Evolutionary conservation across 169 alveolate genomes (phyloP), one percentile per base, ranked within the genome.

Genomic region (Eimeria acervulina): DNA sequence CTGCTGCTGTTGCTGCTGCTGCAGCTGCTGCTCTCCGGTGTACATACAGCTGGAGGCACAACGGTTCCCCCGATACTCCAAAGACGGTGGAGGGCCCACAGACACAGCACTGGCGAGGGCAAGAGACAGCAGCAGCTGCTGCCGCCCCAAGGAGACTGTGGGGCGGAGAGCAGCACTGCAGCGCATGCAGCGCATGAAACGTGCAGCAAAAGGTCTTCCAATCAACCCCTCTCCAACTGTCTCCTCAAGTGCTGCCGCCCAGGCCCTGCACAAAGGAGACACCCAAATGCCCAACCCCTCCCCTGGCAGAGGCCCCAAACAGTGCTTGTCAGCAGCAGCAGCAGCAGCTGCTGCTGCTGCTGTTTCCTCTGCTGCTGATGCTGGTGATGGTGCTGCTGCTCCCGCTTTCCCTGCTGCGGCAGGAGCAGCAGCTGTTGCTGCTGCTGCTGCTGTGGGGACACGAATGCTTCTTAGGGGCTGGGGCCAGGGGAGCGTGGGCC

Each of bases 111-210:
- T 36, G 10, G 55, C 84, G 8, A 72, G 23, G 0, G 84, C 84
- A 26, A 72, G 52, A 28, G 84, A 78, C 40, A 78, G 89, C 63
- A 78, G 89, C 68, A 4, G 68, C 89, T 78, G 89, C 89, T 78
- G 89, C n/a, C 36, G 40, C 2, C 68, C 1, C 26, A 44, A n/a
- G 63, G 89, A 31, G 59, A 47, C 66, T 6, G 89, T 23, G 66
- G 89, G 66, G 68, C 68, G n/a, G 19, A 42, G 12, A 38, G 63
- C 40, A 42, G 84, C 51, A 33, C 31, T 13, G 84, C 84, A 72
- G 52, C 84, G 84, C 84, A 42, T 78, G 68, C 89, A 74, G 55
- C 44, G 44, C 55, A 36, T 33, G 85, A 52, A 38, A n/a, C 66
- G 89, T 23, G 89, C 89, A 44, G 44, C 52, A 78, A 44, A 3